phyloP scores from a whole-genome alignment of 1,284 basidiomycete genomes.

The Puccinia brachypodii region DNA sequence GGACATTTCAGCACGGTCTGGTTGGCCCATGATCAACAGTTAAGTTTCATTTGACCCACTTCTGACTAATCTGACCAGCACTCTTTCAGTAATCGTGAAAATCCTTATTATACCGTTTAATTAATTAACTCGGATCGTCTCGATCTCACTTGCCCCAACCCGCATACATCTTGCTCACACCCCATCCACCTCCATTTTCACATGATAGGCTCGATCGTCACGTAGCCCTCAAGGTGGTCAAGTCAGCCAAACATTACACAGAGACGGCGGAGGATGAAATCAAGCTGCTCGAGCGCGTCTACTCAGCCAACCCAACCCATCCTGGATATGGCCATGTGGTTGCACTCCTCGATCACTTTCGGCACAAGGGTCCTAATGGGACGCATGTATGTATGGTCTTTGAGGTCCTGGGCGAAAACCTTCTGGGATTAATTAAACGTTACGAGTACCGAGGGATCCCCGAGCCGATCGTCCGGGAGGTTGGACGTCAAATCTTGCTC shows the following conservation, averaged over 20 bases:
- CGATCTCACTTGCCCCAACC: too few relatives aligned
- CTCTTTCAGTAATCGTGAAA: too few relatives aligned
- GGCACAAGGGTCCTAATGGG: constrained; percentile 93
- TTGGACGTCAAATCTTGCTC: constrained; percentile 91
- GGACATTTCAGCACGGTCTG: constrained; percentile 75
- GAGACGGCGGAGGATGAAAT: constrained; percentile 99
- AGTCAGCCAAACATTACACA: constrained; percentile 93
- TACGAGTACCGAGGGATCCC: constrained; percentile 95
- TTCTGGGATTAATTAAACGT: constrained; percentile 95
- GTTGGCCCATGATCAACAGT: constrained; percentile 56
- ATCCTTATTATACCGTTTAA: too few relatives aligned
- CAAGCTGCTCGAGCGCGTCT: constrained; percentile 91
- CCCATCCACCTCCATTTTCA: constrained; percentile 24
- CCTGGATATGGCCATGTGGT: constrained; percentile 66
- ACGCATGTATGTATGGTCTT: constrained; percentile 99
- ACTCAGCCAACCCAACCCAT: constrained; percentile 70
- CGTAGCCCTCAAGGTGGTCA: constrained; percentile 98
- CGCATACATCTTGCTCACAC: not conserved
- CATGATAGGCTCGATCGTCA: constrained; percentile 79
- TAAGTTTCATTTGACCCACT: constrained; percentile 48
- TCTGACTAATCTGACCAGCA: not conserved
- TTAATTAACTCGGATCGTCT: too few relatives aligned
- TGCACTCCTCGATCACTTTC: constrained; percentile 93
- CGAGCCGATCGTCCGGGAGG: constrained; percentile 88
- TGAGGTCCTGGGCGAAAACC: constrained; percentile 95